These are phyloP conservation scores for Cutaneotrichosporon dermatis DNA, from an alignment of 1,284 basidiomycete species.

Conservation along the genomic window DNA sequence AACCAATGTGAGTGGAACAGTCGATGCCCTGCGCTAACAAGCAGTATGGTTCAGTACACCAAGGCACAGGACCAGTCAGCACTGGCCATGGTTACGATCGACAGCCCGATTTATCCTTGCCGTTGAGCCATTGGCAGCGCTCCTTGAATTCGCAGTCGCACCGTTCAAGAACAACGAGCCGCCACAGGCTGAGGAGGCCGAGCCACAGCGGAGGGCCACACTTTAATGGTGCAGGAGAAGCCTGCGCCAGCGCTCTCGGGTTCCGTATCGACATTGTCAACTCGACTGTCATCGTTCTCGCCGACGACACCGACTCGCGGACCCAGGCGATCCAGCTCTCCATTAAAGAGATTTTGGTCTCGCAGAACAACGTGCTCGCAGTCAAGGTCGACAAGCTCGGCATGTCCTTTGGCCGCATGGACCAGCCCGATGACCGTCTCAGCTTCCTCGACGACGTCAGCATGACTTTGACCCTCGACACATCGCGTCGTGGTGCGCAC, in stretches of 20 bases:
- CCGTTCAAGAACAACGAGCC: conserved; percentile 51
- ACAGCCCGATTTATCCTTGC: conserved; percentile 95
- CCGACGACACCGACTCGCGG: conserved; percentile 72
- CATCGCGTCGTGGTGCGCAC: conserved; percentile 64
- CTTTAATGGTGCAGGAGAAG: conserved; percentile 17
- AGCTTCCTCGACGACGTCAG: conserved; percentile 93
- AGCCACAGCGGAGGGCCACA: conserved; percentile 14
- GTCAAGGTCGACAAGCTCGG: conserved; percentile 78
- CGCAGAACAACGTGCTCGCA: conserved; percentile 85
- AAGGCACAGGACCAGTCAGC: conserved; percentile 60
- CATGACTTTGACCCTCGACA: conserved; percentile 81
- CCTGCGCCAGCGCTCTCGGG: conserved; percentile 39
- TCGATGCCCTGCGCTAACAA: no score
- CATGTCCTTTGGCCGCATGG: conserved; percentile 93
- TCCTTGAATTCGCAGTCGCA: conserved; percentile 78
- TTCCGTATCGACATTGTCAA: conserved; percentile 89
- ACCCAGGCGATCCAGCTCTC: conserved; percentile 84
- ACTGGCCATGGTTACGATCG: conserved; percentile 79
- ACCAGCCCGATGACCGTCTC: conserved; percentile 66
- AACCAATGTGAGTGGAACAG: conserved; percentile 75
- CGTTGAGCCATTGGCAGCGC: conserved; percentile 82
- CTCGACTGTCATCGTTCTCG: conserved; percentile 82
- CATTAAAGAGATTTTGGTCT: conserved; percentile 80
- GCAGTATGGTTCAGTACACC: conserved; percentile 78
- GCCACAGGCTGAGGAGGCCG: conserved; percentile 19